phyloP scores from a whole-genome alignment of 352 stramenopile species.

The Phytophthora podocarpi region DNA sequence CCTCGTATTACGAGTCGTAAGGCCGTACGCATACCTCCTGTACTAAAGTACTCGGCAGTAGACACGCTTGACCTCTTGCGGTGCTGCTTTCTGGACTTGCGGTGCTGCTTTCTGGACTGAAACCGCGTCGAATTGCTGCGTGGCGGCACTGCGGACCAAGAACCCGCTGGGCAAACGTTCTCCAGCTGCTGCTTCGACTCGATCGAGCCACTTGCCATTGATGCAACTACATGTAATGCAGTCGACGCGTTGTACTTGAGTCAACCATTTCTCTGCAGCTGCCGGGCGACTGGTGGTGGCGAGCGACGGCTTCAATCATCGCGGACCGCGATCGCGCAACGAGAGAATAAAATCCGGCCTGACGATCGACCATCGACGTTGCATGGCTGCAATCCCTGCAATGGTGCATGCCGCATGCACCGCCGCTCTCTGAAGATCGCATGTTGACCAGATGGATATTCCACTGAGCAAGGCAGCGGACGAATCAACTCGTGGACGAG shows the following conservation, averaged over 20 bases:
- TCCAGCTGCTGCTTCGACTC: neutral
- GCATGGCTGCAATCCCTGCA: slow-evolving; percentile 7
- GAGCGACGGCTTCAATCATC: neutral
- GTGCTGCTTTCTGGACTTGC: slow-evolving; percentile 16
- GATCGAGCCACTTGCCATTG: neutral
- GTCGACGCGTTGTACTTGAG: slow-evolving; percentile 31
- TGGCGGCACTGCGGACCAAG: neutral
- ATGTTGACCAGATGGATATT: slow-evolving; percentile 20
- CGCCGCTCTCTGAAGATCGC: slow-evolving; percentile 17
- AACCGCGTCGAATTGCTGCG: neutral
- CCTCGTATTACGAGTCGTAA: slow-evolving; percentile 2
- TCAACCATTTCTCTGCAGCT: slow-evolving; percentile 20
- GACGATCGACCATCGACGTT: slow-evolving; percentile 5
- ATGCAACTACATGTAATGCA: slow-evolving; percentile 7
- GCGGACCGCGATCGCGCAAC: slow-evolving; percentile 14
- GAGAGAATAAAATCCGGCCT: slow-evolving; percentile 22
- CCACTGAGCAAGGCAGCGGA: neutral
- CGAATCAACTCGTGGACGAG: slow-evolving; percentile 2
- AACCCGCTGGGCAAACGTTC: neutral
- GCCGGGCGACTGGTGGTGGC: neutral
- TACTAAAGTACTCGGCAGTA: neutral
- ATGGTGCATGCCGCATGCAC: neutral
- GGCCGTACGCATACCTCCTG: no score
- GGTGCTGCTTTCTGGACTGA: slow-evolving; percentile 19
- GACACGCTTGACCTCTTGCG: neutral